Base-by-base conservation (phyloP, 2,329 filamentous ascomycete species). In the Cladosporium sp. region DNA sequence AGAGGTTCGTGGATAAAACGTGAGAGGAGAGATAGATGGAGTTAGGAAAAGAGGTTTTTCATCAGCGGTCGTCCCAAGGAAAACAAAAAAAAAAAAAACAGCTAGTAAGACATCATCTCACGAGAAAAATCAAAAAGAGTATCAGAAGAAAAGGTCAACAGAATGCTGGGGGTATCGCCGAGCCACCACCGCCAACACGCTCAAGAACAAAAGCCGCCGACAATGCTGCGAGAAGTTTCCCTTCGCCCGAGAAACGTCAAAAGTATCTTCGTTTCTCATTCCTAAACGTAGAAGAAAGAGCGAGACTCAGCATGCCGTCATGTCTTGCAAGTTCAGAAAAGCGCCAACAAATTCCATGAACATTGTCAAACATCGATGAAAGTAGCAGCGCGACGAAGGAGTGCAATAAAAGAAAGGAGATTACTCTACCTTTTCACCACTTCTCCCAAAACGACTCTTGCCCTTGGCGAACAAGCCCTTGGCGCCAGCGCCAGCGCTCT, bases 401-500 rank as follows among this genome's bases (percentile, higher is more conserved):
- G 18, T 21, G 26, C 29, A 56, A 31, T 29, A 52, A 46, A 66
- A 75, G 77, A 74, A 79, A 76, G 86, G 83, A 89, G 81, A 88
- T 85, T 83, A 81, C 88, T 92, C 92, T 91, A 93, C 91, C 91
- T 96, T 96, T 79, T 95, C 91, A 75, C 79, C 79, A 75, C 79
- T 78, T 62, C 79, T 69, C 57, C 72, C 73, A 74, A 97, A 88
- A 79, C 92, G 94, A 80, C 86, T 94, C 80, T 91, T 94, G 71
- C 93, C 92, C 81, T 96, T 96, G 70, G 91, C 92, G 77, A 97
- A 89, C 69, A 97, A 79, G 62, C 93, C 94, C 81, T 97, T 97
- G 58, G 93, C 93, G 66, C 92, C 92, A 76, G 92, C 93, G 62
- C 92, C 92, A 64, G 93, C 93, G 26, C 90, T 89, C 70, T 95